These are phyloP conservation scores for Cyclotella cryptica DNA, from an alignment of 108 stramenopile genomes.

Conservation along the genomic window DNA sequence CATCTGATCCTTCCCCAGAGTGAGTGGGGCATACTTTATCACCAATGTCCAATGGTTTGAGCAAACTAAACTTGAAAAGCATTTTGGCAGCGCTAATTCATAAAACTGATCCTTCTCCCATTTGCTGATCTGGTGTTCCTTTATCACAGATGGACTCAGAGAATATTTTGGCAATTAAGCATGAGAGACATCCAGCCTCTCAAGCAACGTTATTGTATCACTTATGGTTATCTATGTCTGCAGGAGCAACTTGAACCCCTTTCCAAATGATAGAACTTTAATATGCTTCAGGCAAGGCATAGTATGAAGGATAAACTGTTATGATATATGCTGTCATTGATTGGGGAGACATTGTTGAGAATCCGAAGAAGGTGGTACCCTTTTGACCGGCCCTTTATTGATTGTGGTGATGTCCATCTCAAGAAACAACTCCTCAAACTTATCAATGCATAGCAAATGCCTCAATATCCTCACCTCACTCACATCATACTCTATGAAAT, in stretches of 20 bases:
- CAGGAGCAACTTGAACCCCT: constrained; percentile 8
- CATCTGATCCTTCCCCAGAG: background rate
- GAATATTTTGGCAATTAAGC: background rate
- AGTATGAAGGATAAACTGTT: constrained; percentile 10
- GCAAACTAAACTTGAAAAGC: constrained; percentile 6
- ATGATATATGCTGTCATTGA: background rate
- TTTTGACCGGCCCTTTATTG: no score
- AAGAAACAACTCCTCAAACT: constrained; percentile 23
- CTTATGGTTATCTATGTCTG: constrained; percentile 10
- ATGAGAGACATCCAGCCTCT: constrained; percentile 26
- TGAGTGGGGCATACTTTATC: constrained; percentile 4
- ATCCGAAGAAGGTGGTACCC: background rate
- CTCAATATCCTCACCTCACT: constrained; percentile 1
- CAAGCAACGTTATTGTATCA: background rate
- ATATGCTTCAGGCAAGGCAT: background rate
- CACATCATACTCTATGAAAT: background rate
- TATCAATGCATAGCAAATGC: constrained; percentile 14
- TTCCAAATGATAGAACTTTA: constrained; percentile 30
- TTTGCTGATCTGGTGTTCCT: background rate
- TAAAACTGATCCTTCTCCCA: background rate
- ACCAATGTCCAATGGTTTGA: constrained; percentile 16
- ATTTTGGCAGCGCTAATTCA: constrained; percentile 12
- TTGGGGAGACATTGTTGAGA: background rate
- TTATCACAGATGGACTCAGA: background rate
- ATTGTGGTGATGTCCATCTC: constrained; percentile 4